Evolutionary conservation across 2,329 filamentous ascomycete species (phyloP).

Genomic region (Calonectria pteridis): DNA sequence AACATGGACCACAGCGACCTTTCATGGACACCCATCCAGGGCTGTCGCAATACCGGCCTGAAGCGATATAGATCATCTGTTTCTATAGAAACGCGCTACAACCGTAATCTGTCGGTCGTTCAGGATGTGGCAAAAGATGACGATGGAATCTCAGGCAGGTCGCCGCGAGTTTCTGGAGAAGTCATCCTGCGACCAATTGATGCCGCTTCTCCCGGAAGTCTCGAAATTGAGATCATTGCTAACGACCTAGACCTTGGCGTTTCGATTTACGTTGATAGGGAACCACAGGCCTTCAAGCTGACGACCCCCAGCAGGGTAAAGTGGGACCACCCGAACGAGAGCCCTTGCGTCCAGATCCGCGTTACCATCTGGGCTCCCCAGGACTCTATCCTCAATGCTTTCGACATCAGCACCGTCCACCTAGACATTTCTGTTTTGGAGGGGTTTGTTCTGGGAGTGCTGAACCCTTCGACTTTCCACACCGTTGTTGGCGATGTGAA

Average conservation of each 20-base stretch:
- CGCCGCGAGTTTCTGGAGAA: constrained; percentile 58
- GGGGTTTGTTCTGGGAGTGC: constrained; percentile 53
- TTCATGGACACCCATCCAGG: constrained; percentile 41
- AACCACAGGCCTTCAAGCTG: constrained; percentile 55
- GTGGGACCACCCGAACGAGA: constrained; percentile 39
- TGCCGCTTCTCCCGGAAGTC: constrained; percentile 48
- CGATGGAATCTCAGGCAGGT: constrained; percentile 35
- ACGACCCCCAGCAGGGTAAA: constrained; percentile 52
- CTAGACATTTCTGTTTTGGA: constrained; percentile 56
- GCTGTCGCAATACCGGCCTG: constrained; percentile 41
- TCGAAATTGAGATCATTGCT: constrained; percentile 59
- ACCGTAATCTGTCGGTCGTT: constrained; percentile 54
- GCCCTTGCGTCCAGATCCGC: constrained; percentile 62
- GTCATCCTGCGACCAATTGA: constrained; percentile 57
- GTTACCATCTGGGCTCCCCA: constrained; percentile 62
- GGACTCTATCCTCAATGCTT: constrained; percentile 50
- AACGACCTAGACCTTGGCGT: constrained; percentile 58
- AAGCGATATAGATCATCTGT: background rate
- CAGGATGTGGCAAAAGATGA: constrained; percentile 50
- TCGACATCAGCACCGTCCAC: constrained; percentile 53
- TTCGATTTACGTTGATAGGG: constrained; percentile 48
- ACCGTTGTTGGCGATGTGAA: constrained; percentile 56
- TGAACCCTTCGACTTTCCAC: constrained; percentile 46
- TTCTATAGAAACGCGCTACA: constrained; percentile 50
- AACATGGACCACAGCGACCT: constrained; percentile 38